Evolutionary conservation across 1,284 basidiomycete species (phyloP), one percentile per base, ranked within the genome.

Genomic region (Ceratobasidium sp.): DNA sequence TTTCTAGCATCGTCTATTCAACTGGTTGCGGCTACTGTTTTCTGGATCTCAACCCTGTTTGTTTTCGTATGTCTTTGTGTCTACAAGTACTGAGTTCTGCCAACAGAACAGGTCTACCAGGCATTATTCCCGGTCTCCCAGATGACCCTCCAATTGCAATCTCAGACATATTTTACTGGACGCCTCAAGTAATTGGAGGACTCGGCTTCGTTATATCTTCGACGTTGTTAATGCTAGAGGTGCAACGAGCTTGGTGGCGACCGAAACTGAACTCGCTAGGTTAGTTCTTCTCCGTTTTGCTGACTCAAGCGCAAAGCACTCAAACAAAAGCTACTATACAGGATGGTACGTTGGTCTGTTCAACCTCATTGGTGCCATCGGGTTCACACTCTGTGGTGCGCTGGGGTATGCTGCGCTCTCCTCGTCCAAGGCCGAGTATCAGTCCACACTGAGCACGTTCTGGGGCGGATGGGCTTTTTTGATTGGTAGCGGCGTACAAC

Each of bases 381-480:
- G 90, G 5, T 91, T 91, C 84, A 87, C 86, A 51, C 83, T 90
- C 1, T 91, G 89, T 71, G 85, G 84, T 1, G 84, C 82, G 15
- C 77, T 85, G 10, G 85, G 85, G 0, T 84, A 83, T 77, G 75
- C 55, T 18, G 20, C 61, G 39, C 28, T 40, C 46, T 68, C 53
- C 33, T 67, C 33, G 51, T 44, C 61, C 33, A 85, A 86, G n/a
- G 84, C 84, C 51, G 83, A 86, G 63, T 91, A 90, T 81, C 86
- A 91, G 82, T 89, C 89, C 80, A 85, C 86, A 7, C 83, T 90
- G 53, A 85, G 86, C 15, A 91, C 90, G 0, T 91, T 90, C 81
- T 91, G 90, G 90, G 90, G 89, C 26, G 87, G 88, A 18, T 91
- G 89, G 88, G 90, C 88, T 5, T 91, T 91, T 85, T 83, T 91